A percentile compares a stretch with the other conserved stretches of the same genome.
These are phyloP conservation scores for Monilinia fructicola DNA, from an alignment of 2,329 filamentous ascomycete species.

Conservation along the genomic window DNA sequence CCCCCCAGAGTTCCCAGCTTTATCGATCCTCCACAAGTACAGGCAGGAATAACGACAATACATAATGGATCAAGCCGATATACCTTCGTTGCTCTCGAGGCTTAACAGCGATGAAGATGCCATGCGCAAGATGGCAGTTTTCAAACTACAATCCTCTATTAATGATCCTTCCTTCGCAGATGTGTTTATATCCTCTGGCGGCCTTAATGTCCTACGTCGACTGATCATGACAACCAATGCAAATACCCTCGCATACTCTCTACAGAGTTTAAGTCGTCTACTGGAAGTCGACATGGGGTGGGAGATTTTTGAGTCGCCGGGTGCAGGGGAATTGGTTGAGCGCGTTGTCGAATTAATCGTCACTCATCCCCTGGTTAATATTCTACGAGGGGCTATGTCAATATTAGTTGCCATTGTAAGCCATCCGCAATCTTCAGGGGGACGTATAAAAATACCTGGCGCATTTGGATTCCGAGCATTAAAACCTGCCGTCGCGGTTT, in stretches of 20 bases:
- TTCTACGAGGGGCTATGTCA: conserved; percentile 93
- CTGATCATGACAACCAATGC: conserved; percentile 83
- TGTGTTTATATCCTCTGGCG: conserved; percentile 88
- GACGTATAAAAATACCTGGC: conserved; percentile 51
- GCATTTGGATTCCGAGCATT: conserved; percentile 86
- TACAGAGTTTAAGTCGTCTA: conserved; percentile 83
- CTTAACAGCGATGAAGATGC: conserved; percentile 77
- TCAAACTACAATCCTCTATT: conserved; percentile 94
- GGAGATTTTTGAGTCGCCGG: conserved; percentile 73
- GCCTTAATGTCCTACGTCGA: conserved; percentile 75
- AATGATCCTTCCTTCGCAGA: conserved; percentile 96
- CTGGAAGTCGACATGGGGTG: conserved; percentile 97
- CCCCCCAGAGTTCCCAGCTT: conserved; percentile 6
- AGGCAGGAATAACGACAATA: conserved; percentile 1
- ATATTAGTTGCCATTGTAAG: conserved; percentile 92
- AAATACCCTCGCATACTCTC: conserved; percentile 92
- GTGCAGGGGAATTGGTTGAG: conserved; percentile 66
- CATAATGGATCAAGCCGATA: conserved; percentile 63
- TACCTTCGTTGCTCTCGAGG: conserved; percentile 63
- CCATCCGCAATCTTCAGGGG: conserved; percentile 64
- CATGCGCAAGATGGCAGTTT: conserved; percentile 96
- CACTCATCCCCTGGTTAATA: conserved; percentile 93
- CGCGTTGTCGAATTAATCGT: conserved; percentile 89
- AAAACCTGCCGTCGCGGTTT: conserved; percentile 85
- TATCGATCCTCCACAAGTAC: neutral